Percentiles rank a stretch among this genome's conserved stretches.
Conservation (phyloP, 2,329 filamentous ascomycete genomes). For the Penicillium nordicum region DNA sequence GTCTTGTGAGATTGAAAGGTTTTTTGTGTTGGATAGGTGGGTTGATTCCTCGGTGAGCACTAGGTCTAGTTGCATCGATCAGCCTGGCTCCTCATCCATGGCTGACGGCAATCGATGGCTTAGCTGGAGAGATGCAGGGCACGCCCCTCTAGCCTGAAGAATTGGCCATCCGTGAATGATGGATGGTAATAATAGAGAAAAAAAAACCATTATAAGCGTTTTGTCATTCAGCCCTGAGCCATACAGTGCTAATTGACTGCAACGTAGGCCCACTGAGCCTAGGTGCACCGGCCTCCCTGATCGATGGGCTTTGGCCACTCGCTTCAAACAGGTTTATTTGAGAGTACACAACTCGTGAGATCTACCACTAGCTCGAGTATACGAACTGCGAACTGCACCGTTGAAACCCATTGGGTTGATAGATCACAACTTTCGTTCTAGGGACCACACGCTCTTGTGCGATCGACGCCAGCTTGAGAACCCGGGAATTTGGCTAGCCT, state of each 20-base stretch:
- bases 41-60: background rate
- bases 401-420: background rate
- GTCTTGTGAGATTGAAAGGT: background rate
- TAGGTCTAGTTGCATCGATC: background rate
- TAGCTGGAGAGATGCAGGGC: background rate
- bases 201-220: background rate
- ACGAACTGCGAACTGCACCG: background rate
- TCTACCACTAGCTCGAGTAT: constrained; percentile 3
- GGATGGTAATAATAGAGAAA: background rate
- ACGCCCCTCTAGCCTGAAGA: background rate
- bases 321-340: background rate
- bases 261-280: background rate
- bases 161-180: background rate
- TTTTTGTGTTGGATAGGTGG: background rate
- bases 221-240: background rate
- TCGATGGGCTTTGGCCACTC: background rate
- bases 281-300: background rate
- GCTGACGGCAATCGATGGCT: background rate
- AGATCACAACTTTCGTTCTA: constrained; percentile 1
- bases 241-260: background rate
- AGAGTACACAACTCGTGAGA: background rate
- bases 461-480: constrained; percentile 4
- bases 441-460: background rate
- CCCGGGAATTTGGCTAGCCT: background rate
- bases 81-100: background rate